Evolutionary conservation across 2,329 filamentous ascomycete species (phyloP).

Genomic region (Aspergillus carbonarius): DNA sequence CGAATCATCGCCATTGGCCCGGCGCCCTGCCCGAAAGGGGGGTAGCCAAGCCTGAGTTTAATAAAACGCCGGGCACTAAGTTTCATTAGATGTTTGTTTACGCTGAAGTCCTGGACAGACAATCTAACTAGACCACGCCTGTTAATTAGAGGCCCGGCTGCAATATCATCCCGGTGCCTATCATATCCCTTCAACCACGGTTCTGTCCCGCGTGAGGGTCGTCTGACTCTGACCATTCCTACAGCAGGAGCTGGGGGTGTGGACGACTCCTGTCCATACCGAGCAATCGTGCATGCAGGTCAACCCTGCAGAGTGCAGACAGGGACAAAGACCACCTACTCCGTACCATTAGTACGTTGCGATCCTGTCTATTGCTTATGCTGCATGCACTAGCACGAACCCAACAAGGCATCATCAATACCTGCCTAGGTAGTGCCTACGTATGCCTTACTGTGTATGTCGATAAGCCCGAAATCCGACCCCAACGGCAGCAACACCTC

Average conservation of each 20-base stretch:
- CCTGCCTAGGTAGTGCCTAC: not conserved
- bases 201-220: not conserved
- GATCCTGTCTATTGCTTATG: not conserved
- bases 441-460: not conserved
- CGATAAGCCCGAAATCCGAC: not conserved
- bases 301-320: not conserved
- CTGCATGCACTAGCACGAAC: not conserved
- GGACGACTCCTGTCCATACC: not conserved
- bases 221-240: not conserved
- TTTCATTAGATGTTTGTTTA: constrained; percentile 8
- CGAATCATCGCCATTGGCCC: constrained; percentile 3
- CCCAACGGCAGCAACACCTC: not conserved
- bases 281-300: not conserved
- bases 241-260: not conserved
- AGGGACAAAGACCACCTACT: not conserved
- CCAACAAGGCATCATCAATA: not conserved
- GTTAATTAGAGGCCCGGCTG: not conserved
- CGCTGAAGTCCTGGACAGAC: not conserved
- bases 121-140: not conserved
- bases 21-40: constrained; percentile 1
- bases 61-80: constrained; percentile 12
- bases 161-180: not conserved
- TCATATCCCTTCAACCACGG: not conserved
- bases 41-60: constrained; percentile 16
- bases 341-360: not conserved